Conservation (phyloP, 345 rosid genomes). For the Hibiscus syriacus region DNA sequence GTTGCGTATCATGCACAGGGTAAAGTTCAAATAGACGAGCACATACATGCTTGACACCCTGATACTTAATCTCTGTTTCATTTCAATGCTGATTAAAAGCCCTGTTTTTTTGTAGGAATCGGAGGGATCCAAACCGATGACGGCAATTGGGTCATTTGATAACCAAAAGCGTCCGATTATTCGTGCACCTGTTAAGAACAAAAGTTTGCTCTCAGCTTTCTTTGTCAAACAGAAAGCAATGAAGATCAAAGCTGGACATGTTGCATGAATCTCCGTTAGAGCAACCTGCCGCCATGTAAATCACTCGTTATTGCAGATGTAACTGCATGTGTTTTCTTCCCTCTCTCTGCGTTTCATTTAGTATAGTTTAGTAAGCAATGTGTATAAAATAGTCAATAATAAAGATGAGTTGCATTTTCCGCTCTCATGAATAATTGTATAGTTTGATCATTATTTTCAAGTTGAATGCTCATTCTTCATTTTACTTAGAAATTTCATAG, state of each 20-base stretch:
- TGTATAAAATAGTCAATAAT: slow-evolving; percentile 6
- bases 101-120: slow-evolving; percentile 45
- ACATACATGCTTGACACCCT: slow-evolving; percentile 19
- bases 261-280: slow-evolving; percentile 17
- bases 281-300: slow-evolving; percentile 1
- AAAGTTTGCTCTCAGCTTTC: slow-evolving; percentile 76
- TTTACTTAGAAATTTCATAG: not conserved
- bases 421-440: slow-evolving; percentile 6
- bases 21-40: slow-evolving; percentile 31
- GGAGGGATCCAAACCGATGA: slow-evolving; percentile 50
- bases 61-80: no score
- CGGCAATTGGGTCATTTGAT: slow-evolving; percentile 57
- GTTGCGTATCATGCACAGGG: slow-evolving; percentile 52
- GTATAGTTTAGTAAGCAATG: slow-evolving; percentile 9
- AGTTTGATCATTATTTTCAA: not conserved
- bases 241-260: slow-evolving; percentile 56
- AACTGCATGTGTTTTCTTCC: slow-evolving; percentile 11
- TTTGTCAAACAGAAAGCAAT: slow-evolving; percentile 68
- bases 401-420: slow-evolving; percentile 1
- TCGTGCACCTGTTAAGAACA: slow-evolving; percentile 61
- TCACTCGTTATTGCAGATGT: not conserved
- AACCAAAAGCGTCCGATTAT: slow-evolving; percentile 46
- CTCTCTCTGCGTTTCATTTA: not conserved
- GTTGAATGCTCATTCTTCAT: not conserved
- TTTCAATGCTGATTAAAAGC: not conserved